These are phyloP conservation scores for Blastomyces parvus DNA, from an alignment of 2,329 filamentous ascomycete genomes.

Conservation along the genomic window DNA sequence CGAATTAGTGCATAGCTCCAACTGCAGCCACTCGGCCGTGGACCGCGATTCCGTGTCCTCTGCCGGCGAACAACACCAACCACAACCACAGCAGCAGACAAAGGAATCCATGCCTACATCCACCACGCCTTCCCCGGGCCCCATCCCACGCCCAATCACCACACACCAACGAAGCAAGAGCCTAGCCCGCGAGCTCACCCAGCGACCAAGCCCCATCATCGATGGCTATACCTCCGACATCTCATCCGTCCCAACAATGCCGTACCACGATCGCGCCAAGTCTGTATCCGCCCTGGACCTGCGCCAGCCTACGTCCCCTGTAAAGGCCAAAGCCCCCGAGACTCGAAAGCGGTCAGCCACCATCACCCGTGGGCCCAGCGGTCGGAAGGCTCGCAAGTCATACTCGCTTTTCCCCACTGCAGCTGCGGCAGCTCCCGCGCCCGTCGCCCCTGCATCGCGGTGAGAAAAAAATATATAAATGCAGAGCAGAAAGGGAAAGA, in stretches of 20 bases:
- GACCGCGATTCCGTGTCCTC: conserved; percentile 18
- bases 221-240: conserved; percentile 22
- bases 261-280: conserved; percentile 29
- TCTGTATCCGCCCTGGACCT: conserved; percentile 29
- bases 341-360: conserved; percentile 19
- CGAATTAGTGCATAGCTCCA: conserved; percentile 35
- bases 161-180: conserved; percentile 32
- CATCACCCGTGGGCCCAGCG: conserved; percentile 21
- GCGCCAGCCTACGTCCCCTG: conserved; percentile 13
- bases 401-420: conserved; percentile 36
- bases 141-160: conserved; percentile 18
- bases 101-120: conserved; percentile 18
- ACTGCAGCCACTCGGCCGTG: conserved; percentile 31
- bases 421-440: conserved; percentile 16
- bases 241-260: conserved; percentile 15
- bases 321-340: conserved; percentile 18
- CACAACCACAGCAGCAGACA: conserved; percentile 12
- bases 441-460: conserved; percentile 7
- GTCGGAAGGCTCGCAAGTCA: conserved; percentile 33
- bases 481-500: neutral
- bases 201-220: conserved; percentile 25
- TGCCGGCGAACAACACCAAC: conserved; percentile 20
- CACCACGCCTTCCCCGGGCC: conserved; percentile 7
- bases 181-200: conserved; percentile 26
- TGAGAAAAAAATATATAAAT: neutral